phyloP scores from a whole-genome alignment of 2,329 filamentous ascomycete genomes.

The Kalmusia sp. region DNA sequence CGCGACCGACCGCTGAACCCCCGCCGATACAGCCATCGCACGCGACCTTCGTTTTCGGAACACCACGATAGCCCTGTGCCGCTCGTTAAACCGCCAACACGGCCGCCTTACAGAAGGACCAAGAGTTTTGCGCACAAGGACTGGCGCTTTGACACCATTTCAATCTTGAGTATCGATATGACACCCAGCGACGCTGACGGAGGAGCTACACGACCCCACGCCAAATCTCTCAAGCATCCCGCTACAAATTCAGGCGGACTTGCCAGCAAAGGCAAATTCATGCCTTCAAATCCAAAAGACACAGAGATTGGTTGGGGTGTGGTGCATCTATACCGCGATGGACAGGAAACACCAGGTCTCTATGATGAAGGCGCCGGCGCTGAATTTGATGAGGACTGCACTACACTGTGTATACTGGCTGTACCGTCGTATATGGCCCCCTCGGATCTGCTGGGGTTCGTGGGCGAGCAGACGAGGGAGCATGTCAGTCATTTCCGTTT shows the following conservation, averaged over 20 bases:
- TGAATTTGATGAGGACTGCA: conserved; percentile 70
- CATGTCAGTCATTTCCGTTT: conserved; percentile 93
- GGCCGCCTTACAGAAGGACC: conserved; percentile 26
- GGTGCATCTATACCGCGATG: conserved; percentile 91
- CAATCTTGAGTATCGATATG: conserved; percentile 83
- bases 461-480: conserved; percentile 85
- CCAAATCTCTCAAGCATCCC: conserved; percentile 51
- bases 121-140: conserved; percentile 60
- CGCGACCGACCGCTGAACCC: conserved; percentile 26
- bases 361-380: conserved; percentile 54
- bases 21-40: conserved; percentile 41
- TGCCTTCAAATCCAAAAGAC: conserved; percentile 72
- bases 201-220: conserved; percentile 38
- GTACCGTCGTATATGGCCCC: conserved; percentile 94
- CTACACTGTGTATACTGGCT: conserved; percentile 89
- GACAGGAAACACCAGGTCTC: conserved; percentile 72
- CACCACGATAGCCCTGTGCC: conserved; percentile 44
- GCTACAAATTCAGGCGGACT: conserved; percentile 58
- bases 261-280: conserved; percentile 82
- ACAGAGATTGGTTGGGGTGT: conserved; percentile 90
- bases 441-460: conserved; percentile 87
- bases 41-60: conserved; percentile 44
- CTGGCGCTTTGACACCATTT: conserved; percentile 82
- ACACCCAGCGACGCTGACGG: conserved; percentile 43
- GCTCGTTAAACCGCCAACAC: conserved; percentile 45